phyloP scores from a whole-genome alignment of 106 monocot genomes.

The Chionographis japonica region DNA sequence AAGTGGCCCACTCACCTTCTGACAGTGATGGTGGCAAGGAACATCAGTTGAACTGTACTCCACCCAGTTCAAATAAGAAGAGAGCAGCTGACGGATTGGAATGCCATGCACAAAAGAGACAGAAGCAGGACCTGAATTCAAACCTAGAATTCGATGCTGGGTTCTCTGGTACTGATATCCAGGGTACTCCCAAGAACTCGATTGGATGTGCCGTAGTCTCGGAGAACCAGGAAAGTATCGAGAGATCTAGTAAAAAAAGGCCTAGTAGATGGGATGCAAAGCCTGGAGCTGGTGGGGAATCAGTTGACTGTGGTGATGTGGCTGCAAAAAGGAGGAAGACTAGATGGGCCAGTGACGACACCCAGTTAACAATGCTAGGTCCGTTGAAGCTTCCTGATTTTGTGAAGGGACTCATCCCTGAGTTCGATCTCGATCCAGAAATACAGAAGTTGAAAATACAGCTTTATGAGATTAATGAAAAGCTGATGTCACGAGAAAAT shows the following conservation, averaged over 20 bases:
- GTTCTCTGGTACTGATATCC: not conserved
- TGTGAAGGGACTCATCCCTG: not conserved
- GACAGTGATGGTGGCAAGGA: not conserved
- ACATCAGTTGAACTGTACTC: too few species aligned
- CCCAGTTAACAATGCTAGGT: conserved; percentile 21
- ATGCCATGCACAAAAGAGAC: not conserved
- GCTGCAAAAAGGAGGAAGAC: conserved; percentile 24
- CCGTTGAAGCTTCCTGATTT: conserved; percentile 32
- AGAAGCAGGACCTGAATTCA: conserved; percentile 8
- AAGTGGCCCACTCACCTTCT: not conserved
- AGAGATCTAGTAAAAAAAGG: conserved; percentile 25
- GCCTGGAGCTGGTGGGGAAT: not conserved
- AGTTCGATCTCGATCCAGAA: conserved; percentile 5
- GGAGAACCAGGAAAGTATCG: conserved; percentile 10
- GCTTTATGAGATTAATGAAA: conserved; percentile 16
- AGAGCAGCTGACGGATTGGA: not conserved
- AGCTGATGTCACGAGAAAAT: conserved; percentile 10
- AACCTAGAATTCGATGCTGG: not conserved
- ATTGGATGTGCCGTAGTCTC: not conserved
- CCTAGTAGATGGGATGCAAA: conserved; percentile 8
- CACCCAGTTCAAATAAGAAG: not conserved
- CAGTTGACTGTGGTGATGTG: not conserved
- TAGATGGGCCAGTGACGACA: conserved; percentile 7
- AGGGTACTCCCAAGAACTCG: not conserved
- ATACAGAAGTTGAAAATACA: conserved; percentile 21